Percentiles rank a stretch among this genome's conserved stretches.
These are phyloP conservation scores for Trichothecium sympodiale DNA, from an alignment of 2,329 filamentous ascomycete genomes.

Conservation along the genomic window DNA sequence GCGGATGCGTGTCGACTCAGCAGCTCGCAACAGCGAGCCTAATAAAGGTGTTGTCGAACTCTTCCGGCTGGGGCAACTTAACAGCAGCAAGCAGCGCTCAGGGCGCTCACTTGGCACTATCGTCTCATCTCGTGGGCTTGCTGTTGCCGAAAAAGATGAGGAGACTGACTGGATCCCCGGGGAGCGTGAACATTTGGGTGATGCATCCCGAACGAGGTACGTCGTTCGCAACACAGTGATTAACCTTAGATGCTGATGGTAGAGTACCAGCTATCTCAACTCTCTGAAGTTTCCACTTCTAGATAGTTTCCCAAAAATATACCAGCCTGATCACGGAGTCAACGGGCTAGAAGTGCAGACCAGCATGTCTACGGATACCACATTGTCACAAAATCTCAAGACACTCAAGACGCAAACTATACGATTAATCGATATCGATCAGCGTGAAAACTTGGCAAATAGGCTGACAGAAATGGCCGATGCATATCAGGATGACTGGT, in stretches of 20 bases:
- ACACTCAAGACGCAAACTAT: constrained; percentile 52
- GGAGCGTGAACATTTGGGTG: no score
- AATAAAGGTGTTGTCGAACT: constrained; percentile 18
- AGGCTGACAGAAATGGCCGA: constrained; percentile 74
- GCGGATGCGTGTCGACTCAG: constrained; percentile 46
- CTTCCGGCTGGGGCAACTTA: constrained; percentile 14
- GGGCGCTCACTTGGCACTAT: constrained; percentile 8
- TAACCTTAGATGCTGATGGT: no score
- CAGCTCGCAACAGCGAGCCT: constrained; percentile 10
- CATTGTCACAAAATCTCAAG: constrained; percentile 59
- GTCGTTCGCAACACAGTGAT: no score
- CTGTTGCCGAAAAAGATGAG: background rate
- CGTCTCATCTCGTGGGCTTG: constrained; percentile 2
- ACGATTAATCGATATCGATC: constrained; percentile 57
- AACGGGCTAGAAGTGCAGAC: constrained; percentile 33
- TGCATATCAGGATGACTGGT: constrained; percentile 82
- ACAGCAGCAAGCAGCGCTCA: constrained; percentile 3
- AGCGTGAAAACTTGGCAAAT: constrained; percentile 75
- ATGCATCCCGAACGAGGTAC: no score
- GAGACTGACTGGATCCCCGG: no score
- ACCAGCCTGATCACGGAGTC: constrained; percentile 30
- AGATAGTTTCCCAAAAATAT: constrained; percentile 75
- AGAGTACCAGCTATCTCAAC: constrained; percentile 15
- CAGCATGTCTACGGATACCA: constrained; percentile 62
- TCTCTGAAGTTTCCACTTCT: constrained; percentile 61